phyloP scores from a whole-genome alignment of 2,329 filamentous ascomycete genomes.

The Stachybotrys chartarum region DNA sequence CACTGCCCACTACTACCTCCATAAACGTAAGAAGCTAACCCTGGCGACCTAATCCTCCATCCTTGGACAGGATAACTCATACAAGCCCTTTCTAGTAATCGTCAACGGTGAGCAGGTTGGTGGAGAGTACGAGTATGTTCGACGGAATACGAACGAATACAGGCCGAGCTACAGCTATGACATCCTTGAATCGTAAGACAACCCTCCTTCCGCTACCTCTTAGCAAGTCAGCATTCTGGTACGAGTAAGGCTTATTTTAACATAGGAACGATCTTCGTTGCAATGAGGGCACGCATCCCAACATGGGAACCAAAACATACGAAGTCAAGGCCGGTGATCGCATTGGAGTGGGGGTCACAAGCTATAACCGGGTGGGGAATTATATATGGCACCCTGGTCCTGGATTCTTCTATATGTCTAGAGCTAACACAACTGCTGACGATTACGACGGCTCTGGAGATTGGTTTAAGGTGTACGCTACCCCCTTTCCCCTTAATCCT shows the following conservation, averaged over 20 bases:
- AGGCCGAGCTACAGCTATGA: too few species aligned
- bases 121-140: constrained; percentile 39
- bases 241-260: too few species aligned
- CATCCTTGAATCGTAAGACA: too few species aligned
- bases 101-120: constrained; percentile 35
- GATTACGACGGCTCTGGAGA: constrained; percentile 36
- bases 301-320: constrained; percentile 25
- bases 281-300: constrained; percentile 28
- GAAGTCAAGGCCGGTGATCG: constrained; percentile 40
- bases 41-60: too few species aligned
- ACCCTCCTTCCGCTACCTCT: too few species aligned
- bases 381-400: constrained; percentile 39
- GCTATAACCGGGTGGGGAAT: too few species aligned
- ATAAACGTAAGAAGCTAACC: constrained; percentile 13
- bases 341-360: constrained; percentile 41
- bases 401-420: constrained; percentile 33
- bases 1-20: constrained; percentile 27
- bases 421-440: constrained; percentile 32
- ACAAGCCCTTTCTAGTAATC: constrained; percentile 11
- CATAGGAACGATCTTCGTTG: constrained; percentile 30
- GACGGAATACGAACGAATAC: constrained; percentile 31
- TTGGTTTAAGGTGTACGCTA: constrained; percentile 30
- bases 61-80: background rate
- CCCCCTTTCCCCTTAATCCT: background rate
- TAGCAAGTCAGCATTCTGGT: background rate